phyloP scores from a whole-genome alignment of 1,284 basidiomycete species.

The Hemileia vastatrix region DNA sequence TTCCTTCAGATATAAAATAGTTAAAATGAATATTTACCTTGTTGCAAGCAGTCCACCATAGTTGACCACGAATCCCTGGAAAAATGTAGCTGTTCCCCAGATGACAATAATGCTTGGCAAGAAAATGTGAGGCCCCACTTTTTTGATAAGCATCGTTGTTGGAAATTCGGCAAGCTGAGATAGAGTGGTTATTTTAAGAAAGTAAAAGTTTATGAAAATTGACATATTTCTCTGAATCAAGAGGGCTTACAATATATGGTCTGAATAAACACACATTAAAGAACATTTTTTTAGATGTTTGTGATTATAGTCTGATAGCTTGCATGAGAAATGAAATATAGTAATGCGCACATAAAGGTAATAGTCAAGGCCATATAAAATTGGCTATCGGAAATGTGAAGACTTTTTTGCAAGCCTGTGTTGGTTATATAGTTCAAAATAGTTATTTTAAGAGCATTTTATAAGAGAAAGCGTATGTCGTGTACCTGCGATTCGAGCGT shows the following conservation, averaged over 20 bases:
- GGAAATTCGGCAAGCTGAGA: slow-evolving; percentile 4
- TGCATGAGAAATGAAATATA: not conserved
- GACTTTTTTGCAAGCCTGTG: slow-evolving; percentile 4
- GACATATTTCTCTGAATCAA: not conserved
- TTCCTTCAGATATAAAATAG: no score
- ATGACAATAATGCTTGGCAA: not conserved
- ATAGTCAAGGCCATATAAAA: slow-evolving; percentile 8
- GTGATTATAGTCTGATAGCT: no score
- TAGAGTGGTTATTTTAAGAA: not conserved
- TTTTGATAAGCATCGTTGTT: not conserved
- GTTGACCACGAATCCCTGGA: slow-evolving; percentile 1
- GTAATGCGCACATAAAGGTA: not conserved
- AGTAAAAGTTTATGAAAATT: not conserved
- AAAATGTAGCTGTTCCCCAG: slow-evolving; percentile 6
- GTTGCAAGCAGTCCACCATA: not conserved
- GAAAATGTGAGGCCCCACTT: not conserved
- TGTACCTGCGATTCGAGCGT: slow-evolving; percentile 18
- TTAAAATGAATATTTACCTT: not conserved
- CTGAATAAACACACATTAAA: not conserved
- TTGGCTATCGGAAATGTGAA: not conserved
- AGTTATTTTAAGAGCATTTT: not conserved
- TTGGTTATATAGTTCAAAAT: not conserved
- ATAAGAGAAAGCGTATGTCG: no score
- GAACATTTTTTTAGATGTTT: not conserved
- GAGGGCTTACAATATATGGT: slow-evolving; percentile 18